Evolutionary conservation across 1,139 yeast species (phyloP).

Genomic region (Saccharomyces hybrid): DNA sequence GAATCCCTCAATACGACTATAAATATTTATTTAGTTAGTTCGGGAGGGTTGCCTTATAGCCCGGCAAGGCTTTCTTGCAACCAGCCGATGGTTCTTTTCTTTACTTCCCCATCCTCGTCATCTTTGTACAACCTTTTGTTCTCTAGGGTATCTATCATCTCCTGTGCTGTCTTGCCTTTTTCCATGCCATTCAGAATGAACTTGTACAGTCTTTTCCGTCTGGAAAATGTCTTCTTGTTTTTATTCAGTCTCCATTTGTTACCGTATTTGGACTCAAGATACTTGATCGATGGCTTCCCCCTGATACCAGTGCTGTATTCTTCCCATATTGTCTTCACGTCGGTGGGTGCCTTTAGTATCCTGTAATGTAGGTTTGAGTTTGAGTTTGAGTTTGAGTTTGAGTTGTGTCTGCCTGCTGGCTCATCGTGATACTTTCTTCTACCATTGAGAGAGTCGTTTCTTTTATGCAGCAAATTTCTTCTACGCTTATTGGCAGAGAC

Average conservation of each 20-base stretch:
- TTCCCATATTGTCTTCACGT: slow-evolving; percentile 32
- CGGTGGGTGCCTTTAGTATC: slow-evolving; percentile 31
- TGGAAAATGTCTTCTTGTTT: slow-evolving; percentile 30
- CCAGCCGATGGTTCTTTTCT: slow-evolving; percentile 32
- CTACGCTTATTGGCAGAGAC: not conserved
- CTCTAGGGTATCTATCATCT: slow-evolving; percentile 30
- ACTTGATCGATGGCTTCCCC: slow-evolving; percentile 31
- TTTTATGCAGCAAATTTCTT: not conserved
- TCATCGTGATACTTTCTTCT: not conserved
- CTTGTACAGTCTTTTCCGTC: slow-evolving; percentile 33
- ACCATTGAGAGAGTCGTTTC: not conserved
- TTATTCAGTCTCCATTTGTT: slow-evolving; percentile 32
- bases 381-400: slow-evolving; percentile 5
- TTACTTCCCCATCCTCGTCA: slow-evolving; percentile 27
- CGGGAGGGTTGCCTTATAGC: slow-evolving; percentile 9
- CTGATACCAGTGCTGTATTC: slow-evolving; percentile 33
- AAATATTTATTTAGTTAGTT: too few species aligned
- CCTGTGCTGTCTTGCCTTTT: slow-evolving; percentile 30
- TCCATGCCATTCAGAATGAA: slow-evolving; percentile 31
- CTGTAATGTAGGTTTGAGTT: slow-evolving; percentile 19
- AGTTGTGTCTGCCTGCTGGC: not conserved
- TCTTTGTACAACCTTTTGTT: slow-evolving; percentile 26
- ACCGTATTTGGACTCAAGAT: slow-evolving; percentile 32
- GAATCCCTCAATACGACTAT: not conserved
- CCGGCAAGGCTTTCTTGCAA: slow-evolving; percentile 31